phyloP scores from a whole-genome alignment of 352 stramenopile genomes.

The Globisporangium yorkense region DNA sequence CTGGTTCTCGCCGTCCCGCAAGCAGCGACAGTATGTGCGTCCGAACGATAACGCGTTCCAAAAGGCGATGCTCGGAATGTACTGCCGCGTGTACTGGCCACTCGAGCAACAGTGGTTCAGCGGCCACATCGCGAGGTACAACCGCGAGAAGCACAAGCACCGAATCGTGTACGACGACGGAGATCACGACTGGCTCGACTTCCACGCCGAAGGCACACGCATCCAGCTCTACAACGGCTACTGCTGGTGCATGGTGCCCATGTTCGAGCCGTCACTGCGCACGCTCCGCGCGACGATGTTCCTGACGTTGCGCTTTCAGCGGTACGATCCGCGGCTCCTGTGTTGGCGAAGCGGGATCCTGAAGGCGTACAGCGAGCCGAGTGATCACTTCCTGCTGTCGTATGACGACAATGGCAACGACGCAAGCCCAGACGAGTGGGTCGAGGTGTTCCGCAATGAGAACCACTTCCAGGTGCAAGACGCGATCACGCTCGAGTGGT shows the following conservation, averaged over 20 bases:
- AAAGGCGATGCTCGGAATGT: constrained; percentile 49
- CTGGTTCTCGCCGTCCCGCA: constrained; percentile 76
- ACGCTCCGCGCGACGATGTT: constrained; percentile 50
- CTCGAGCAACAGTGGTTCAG: constrained; percentile 76
- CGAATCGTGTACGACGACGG: constrained; percentile 70
- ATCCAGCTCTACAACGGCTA: constrained; percentile 64
- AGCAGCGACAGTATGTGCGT: constrained; percentile 48
- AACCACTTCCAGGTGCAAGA: constrained; percentile 68
- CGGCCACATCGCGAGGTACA: constrained; percentile 44
- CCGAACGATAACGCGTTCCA: constrained; percentile 58
- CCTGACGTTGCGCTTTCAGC: constrained; percentile 37
- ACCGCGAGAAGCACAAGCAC: constrained; percentile 59
- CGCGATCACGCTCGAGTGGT: constrained; percentile 43
- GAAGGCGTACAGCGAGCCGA: constrained; percentile 44
- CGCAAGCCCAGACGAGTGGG: constrained; percentile 33
- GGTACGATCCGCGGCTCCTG: constrained; percentile 43
- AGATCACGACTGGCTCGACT: constrained; percentile 67
- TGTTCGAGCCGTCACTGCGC: constrained; percentile 48
- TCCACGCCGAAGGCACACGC: constrained; percentile 31
- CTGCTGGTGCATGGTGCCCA: constrained; percentile 68
- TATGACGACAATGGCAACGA: constrained; percentile 29
- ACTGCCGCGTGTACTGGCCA: constrained; percentile 65
- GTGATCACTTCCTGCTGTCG: constrained; percentile 45
- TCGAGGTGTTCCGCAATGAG: constrained; percentile 51
- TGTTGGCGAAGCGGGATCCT: constrained; percentile 45